A percentile compares a stretch with the other conserved stretches of the same genome.
phyloP scores from a whole-genome alignment of 1,284 basidiomycete species.

The Kalmanozyma brasiliensis region DNA sequence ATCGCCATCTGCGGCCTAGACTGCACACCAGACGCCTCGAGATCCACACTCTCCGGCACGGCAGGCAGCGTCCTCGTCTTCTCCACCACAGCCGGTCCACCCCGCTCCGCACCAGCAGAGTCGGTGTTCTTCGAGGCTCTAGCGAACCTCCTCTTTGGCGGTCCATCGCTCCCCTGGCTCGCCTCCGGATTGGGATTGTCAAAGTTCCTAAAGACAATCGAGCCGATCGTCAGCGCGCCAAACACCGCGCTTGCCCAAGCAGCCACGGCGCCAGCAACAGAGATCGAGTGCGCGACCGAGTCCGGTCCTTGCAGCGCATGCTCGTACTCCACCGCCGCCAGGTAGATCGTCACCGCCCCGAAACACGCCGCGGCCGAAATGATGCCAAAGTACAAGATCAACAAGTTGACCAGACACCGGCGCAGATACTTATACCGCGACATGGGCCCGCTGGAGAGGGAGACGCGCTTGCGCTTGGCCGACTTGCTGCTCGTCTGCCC shows the following conservation, averaged over 20 bases:
- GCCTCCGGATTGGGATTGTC: conserved; percentile 37
- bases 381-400: conserved; percentile 54
- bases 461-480: conserved; percentile 19
- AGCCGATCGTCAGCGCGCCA: conserved; percentile 43
- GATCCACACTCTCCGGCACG: conserved; percentile 56
- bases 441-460: conserved; percentile 27
- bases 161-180: conserved; percentile 17
- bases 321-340: conserved; percentile 45
- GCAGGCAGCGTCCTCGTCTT: conserved; percentile 52
- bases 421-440: conserved; percentile 51
- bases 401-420: conserved; percentile 52
- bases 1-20: conserved; percentile 14
- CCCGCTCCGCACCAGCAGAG: conserved; percentile 6
- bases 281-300: conserved; percentile 6
- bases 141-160: conserved; percentile 11
- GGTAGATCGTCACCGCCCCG: conserved; percentile 30
- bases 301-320: conserved; percentile 24
- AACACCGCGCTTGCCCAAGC: conserved; percentile 48
- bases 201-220: conserved; percentile 51
- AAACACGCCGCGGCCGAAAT: conserved; percentile 49
- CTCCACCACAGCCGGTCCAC: conserved; percentile 7
- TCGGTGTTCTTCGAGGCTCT: conserved; percentile 10
- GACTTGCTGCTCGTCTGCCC: not conserved
- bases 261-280: conserved; percentile 9
- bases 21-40: conserved; percentile 39